Conservation (phyloP, 495 filamentous ascomycete genomes). For the Astrocystis sublimbata region DNA sequence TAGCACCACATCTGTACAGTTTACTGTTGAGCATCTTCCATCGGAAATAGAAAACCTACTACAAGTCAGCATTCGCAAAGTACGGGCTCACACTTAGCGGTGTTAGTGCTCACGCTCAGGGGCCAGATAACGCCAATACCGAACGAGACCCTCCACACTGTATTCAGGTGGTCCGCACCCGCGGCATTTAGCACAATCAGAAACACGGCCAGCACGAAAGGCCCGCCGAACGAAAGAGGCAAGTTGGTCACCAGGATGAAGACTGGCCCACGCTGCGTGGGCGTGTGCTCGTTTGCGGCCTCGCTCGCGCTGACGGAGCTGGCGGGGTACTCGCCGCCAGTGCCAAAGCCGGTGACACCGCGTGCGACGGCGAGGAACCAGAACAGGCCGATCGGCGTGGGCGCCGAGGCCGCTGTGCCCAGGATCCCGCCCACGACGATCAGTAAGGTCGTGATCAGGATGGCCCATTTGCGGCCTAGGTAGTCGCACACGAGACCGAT, state of each 20-base stretch:
- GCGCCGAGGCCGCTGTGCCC: slow-evolving; percentile 48
- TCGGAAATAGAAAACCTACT: slow-evolving; percentile 50
- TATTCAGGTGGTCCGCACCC: slow-evolving; percentile 42
- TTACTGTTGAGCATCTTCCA: slow-evolving; percentile 54
- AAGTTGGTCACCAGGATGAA: slow-evolving; percentile 58
- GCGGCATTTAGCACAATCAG: slow-evolving; percentile 47
- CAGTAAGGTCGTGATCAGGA: slow-evolving; percentile 52
- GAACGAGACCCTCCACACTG: slow-evolving; percentile 55
- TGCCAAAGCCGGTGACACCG: slow-evolving; percentile 55
- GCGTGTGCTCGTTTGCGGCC: slow-evolving; percentile 47
- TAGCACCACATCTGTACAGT: slow-evolving; percentile 51
- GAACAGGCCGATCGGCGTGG: slow-evolving; percentile 51
- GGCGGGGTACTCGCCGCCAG: slow-evolving; percentile 46
- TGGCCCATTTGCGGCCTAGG: slow-evolving; percentile 54
- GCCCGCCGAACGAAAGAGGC: slow-evolving; percentile 51
- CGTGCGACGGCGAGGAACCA: slow-evolving; percentile 58
- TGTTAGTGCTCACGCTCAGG: slow-evolving; percentile 28
- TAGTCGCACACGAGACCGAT: slow-evolving; percentile 56
- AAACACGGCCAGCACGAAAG: slow-evolving; percentile 50
- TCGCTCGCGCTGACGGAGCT: slow-evolving; percentile 48
- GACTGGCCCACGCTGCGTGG: slow-evolving; percentile 38
- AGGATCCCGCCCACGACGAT: slow-evolving; percentile 55
- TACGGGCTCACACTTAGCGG: neutral
- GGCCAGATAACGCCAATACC: slow-evolving; percentile 54
- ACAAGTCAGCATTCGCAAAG: neutral